These are phyloP conservation scores for Podaxis sp. DNA, from an alignment of 768 basidiomycete genomes.

Conservation along the genomic window DNA sequence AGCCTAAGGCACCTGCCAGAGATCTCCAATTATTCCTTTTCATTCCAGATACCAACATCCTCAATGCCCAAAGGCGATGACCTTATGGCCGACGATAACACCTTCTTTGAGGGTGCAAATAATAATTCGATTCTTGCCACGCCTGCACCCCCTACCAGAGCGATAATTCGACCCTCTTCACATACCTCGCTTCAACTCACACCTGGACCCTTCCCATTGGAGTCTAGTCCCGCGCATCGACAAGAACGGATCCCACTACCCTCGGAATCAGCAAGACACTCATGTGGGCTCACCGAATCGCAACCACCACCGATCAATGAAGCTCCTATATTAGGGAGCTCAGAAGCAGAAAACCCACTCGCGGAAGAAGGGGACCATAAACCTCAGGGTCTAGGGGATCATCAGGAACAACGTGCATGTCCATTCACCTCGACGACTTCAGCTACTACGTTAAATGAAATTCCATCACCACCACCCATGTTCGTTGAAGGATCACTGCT, in stretches of 20 bases:
- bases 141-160: constrained; percentile 27
- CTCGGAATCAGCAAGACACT: not conserved
- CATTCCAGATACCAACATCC: constrained; percentile 54
- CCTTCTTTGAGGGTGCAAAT: constrained; percentile 46
- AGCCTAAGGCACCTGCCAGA: constrained; percentile 59
- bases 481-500: constrained; percentile 9
- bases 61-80: constrained; percentile 40
- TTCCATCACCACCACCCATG: constrained; percentile 4
- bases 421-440: not conserved
- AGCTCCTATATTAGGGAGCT: constrained; percentile 1
- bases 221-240: constrained; percentile 12
- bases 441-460: constrained; percentile 3
- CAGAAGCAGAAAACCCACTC: constrained; percentile 4
- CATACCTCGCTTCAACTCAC: constrained; percentile 42
- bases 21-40: constrained; percentile 48
- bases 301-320: constrained; percentile 9
- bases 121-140: constrained; percentile 32
- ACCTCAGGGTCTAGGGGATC: constrained; percentile 11
- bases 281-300: not conserved
- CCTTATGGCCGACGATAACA: constrained; percentile 48
- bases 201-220: constrained; percentile 30
- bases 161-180: constrained; percentile 25
- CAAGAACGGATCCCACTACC: constrained; percentile 2
- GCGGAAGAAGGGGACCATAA: not conserved
- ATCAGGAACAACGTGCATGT: not conserved